phyloP scores from a whole-genome alignment of 2,329 filamentous ascomycete genomes.

The Thielaviopsis euricoi region DNA sequence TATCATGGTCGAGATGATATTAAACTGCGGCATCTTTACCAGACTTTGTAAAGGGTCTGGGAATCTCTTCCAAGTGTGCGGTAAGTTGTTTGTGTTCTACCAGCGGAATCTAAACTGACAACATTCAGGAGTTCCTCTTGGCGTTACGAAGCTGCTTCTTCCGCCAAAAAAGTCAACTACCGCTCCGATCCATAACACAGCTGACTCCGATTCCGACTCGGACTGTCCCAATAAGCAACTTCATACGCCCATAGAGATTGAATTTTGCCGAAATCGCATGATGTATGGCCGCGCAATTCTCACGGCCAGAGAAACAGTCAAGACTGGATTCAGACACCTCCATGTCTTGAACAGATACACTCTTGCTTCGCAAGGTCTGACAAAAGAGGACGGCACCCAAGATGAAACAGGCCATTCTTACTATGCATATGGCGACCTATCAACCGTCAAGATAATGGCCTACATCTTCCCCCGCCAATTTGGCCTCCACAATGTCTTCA shows the following conservation, averaged over 20 bases:
- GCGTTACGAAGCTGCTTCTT: conserved; percentile 21
- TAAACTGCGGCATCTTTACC: conserved; percentile 63
- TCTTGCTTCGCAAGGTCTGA: neutral
- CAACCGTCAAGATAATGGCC: conserved; percentile 62
- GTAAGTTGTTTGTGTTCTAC: conserved; percentile 25
- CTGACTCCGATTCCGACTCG: neutral
- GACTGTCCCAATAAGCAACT: neutral
- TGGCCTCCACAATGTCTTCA: conserved; percentile 82
- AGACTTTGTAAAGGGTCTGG: conserved; percentile 39
- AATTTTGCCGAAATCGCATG: conserved; percentile 68
- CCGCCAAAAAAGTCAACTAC: neutral
- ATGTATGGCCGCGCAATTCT: conserved; percentile 64
- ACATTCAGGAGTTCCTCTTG: conserved; percentile 30
- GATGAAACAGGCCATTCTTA: conserved; percentile 10
- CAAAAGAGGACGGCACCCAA: too few species aligned
- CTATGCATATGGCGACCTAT: conserved; percentile 14
- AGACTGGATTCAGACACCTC: conserved; percentile 54
- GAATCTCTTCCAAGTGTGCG: conserved; percentile 67
- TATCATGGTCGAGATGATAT: conserved; percentile 61
- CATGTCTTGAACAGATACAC: conserved; percentile 11
- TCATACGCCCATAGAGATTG: conserved; percentile 39
- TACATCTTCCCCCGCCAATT: conserved; percentile 92
- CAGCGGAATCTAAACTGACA: neutral
- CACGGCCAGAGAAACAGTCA: conserved; percentile 49
- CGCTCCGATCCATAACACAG: neutral